These are phyloP conservation scores for Bacterosira constricta DNA, from an alignment of 108 stramenopile genomes.

Conservation along the genomic window DNA sequence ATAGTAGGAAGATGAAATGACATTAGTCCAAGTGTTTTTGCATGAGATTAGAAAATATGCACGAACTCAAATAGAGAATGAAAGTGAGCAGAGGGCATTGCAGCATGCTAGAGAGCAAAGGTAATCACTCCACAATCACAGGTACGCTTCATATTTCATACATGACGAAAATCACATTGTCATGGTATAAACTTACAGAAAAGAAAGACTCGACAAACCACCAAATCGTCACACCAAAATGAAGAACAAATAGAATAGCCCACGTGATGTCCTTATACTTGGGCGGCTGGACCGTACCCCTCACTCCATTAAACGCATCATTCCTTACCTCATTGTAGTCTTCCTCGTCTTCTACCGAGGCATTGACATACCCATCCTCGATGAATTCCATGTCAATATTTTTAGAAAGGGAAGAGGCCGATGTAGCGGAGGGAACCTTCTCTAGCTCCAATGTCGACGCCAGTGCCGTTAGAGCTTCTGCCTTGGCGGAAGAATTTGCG, in stretches of 20 bases:
- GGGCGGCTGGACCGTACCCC: neutral
- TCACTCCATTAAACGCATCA: neutral
- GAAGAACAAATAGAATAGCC: neutral
- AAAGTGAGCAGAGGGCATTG: too few relatives aligned
- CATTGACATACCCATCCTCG: neutral
- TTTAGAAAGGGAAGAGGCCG: neutral
- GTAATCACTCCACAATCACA: too few relatives aligned
- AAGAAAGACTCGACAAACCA: neutral
- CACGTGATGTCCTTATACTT: slow-evolving; percentile 8
- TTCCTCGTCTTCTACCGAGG: neutral
- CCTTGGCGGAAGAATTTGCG: too few relatives aligned
- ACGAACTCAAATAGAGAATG: too few relatives aligned
- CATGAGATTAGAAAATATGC: too few relatives aligned
- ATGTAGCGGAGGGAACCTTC: neutral
- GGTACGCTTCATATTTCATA: too few relatives aligned
- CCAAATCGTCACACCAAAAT: neutral
- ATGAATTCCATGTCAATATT: neutral
- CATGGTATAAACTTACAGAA: neutral
- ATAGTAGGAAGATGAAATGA: too few relatives aligned
- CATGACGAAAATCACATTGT: too few relatives aligned
- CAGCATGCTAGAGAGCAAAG: too few relatives aligned
- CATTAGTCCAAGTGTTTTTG: too few relatives aligned
- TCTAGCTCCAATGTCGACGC: too few relatives aligned
- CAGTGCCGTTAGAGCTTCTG: too few relatives aligned
- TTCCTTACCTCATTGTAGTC: neutral